Conservation (phyloP, 345 rosid species). For the Cardamine chenopodiifolia region DNA sequence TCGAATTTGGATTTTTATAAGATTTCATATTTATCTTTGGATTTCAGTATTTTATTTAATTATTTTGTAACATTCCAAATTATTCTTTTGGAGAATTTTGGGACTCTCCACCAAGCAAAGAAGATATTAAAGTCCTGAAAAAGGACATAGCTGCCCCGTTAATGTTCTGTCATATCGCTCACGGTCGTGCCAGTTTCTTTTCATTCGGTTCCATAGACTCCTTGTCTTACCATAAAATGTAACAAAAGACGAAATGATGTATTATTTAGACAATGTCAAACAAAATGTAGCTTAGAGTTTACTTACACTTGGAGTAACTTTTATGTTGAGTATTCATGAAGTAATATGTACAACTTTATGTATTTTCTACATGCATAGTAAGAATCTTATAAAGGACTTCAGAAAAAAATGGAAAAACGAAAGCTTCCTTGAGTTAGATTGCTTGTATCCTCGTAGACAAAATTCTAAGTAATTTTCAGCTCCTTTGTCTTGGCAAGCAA, state of each 20-base stretch:
- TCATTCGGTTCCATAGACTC: constrained; percentile 50
- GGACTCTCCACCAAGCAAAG: constrained; percentile 62
- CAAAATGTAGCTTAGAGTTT: background rate
- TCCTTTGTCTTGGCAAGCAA: background rate
- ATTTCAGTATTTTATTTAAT: too few relatives aligned
- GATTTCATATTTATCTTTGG: too few relatives aligned
- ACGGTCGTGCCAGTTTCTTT: constrained; percentile 74
- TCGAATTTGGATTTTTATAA: too few relatives aligned
- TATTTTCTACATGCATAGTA: background rate
- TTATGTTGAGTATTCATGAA: constrained; percentile 13
- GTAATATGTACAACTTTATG: constrained; percentile 2
- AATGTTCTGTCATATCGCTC: constrained; percentile 63
- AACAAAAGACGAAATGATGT: background rate
- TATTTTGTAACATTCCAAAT: too few relatives aligned
- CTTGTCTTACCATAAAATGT: constrained; percentile 51
- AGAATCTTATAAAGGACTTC: background rate
- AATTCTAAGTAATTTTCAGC: too few relatives aligned
- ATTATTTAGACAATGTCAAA: background rate
- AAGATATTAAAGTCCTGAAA: constrained; percentile 58
- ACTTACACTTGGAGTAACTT: constrained; percentile 12
- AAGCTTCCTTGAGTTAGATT: background rate
- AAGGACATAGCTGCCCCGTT: constrained; percentile 51
- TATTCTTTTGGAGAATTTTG: too few relatives aligned
- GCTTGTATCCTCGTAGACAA: constrained; percentile 5
- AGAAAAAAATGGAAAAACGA: background rate